Conservation (phyloP, 2,329 filamentous ascomycete species). For the Gaeumannomyces tritici region DNA sequence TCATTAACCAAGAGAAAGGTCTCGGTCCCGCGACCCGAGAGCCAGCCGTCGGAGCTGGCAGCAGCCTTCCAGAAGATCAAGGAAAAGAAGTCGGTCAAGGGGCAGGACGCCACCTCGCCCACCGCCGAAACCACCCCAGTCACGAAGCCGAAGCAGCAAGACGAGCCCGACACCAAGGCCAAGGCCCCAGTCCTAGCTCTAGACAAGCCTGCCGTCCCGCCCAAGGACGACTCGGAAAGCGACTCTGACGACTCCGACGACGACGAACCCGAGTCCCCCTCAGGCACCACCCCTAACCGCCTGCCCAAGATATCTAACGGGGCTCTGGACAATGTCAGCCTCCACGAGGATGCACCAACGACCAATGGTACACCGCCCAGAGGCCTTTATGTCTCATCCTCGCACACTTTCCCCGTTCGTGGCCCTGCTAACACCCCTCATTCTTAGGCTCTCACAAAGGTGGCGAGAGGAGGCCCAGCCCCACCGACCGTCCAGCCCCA, state of each 20-base stretch:
- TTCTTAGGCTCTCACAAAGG: not conserved
- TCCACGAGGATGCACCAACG: slow-evolving; percentile 46
- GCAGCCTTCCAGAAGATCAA: slow-evolving; percentile 11
- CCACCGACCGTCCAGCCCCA: slow-evolving; percentile 25
- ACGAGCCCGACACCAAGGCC: slow-evolving; percentile 22
- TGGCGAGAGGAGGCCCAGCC: slow-evolving; percentile 1
- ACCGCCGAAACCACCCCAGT: not conserved
- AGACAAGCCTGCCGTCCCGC: slow-evolving; percentile 9
- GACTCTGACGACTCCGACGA: slow-evolving; percentile 8
- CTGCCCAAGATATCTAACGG: slow-evolving; percentile 34
- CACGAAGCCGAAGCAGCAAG: slow-evolving; percentile 13
- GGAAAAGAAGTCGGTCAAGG: slow-evolving; percentile 12
- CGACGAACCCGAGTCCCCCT: slow-evolving; percentile 23
- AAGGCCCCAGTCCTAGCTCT: slow-evolving; percentile 13
- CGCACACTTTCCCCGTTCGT: not conserved
- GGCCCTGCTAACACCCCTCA: not conserved
- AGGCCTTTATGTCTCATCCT: too few species aligned
- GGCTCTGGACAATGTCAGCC: slow-evolving; percentile 51
- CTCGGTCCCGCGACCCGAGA: slow-evolving; percentile 22
- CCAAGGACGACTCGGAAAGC: too few species aligned
- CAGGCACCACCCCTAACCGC: slow-evolving; percentile 26
- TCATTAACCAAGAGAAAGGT: slow-evolving; percentile 48
- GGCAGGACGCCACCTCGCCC: slow-evolving; percentile 8
- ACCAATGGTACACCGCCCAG: not conserved
- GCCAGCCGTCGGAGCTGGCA: slow-evolving; percentile 18